Evolutionary conservation across 306 rosid genomes (phyloP).

Genomic region (Corylus americana): DNA sequence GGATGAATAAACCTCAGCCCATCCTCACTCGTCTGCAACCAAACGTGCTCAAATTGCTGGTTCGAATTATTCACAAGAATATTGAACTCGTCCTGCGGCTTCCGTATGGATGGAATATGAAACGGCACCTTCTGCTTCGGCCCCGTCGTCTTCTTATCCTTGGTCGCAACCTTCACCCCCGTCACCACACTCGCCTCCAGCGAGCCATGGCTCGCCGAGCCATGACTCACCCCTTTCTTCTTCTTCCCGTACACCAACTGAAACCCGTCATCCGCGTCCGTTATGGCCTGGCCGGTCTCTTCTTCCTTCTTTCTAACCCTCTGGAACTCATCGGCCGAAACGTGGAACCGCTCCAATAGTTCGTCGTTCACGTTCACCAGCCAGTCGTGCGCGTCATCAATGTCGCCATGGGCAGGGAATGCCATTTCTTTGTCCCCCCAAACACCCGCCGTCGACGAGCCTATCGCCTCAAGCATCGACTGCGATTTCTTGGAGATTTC

Average conservation of each 20-base stretch:
- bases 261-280: conserved; percentile 57
- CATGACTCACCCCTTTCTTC: conserved; percentile 36
- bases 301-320: conserved; percentile 48
- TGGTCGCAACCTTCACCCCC: conserved; percentile 54
- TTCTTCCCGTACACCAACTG: conserved; percentile 67
- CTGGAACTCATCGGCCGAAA: conserved; percentile 61
- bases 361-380: conserved; percentile 74
- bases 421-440: conserved; percentile 60
- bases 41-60: conserved; percentile 83
- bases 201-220: conserved; percentile 21
- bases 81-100: conserved; percentile 76
- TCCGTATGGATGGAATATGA: conserved; percentile 75
- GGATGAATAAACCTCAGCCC: conserved; percentile 72
- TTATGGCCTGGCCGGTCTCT: conserved; percentile 37
- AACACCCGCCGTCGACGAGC: conserved; percentile 38
- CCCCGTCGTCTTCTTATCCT: conserved; percentile 50
- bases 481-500: conserved; percentile 52
- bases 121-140: conserved; percentile 76
- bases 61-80: conserved; percentile 70
- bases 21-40: conserved; percentile 82
- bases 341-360: conserved; percentile 58
- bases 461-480: conserved; percentile 64
- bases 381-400: conserved; percentile 74
- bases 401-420: conserved; percentile 42
- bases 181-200: conserved; percentile 18